Conservation (phyloP, 805 yeast genomes). For the Scheffersomyces coipomensis region DNA sequence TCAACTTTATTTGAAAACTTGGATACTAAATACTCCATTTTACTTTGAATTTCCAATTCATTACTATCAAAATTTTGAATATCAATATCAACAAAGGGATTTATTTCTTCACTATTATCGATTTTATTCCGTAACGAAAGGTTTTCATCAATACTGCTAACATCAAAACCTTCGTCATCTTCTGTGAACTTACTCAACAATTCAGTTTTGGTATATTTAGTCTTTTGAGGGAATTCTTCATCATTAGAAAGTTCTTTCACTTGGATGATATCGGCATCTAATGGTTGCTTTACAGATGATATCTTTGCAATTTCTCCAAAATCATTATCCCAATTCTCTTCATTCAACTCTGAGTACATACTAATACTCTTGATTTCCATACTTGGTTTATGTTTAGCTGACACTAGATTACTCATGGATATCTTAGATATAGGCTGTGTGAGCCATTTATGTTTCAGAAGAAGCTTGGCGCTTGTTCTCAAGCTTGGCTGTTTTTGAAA, state of each 20-base stretch:
- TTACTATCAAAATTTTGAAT: conserved; percentile 39
- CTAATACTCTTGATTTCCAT: conserved; percentile 18
- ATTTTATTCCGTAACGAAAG: conserved; percentile 2
- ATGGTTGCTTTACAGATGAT: background rate
- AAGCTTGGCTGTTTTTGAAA: conserved; percentile 67
- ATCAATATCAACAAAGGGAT: conserved; percentile 39
- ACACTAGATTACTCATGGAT: background rate
- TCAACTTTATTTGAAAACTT: conserved; percentile 33
- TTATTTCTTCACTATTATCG: conserved; percentile 17
- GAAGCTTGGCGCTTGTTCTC: conserved; percentile 53
- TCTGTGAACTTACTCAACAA: conserved; percentile 32
- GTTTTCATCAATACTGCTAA: conserved; percentile 7
- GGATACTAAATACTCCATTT: conserved; percentile 34
- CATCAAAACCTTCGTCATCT: conserved; percentile 14
- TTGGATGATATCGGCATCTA: conserved; percentile 6
- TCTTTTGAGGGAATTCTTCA: conserved; percentile 1
- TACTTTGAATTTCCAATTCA: conserved; percentile 39
- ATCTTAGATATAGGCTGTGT: conserved; percentile 8
- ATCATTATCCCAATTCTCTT: conserved; percentile 36
- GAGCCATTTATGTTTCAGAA: conserved; percentile 66
- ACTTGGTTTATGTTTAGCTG: conserved; percentile 4
- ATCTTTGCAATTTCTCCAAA: conserved; percentile 17
- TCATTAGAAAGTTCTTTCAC: conserved; percentile 9
- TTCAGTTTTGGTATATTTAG: conserved; percentile 21
- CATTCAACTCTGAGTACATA: conserved; percentile 25